Conservation (phyloP, 164 flowering plant genomes). For the grape (Vitis vinifera) region ASM3070453v1 NC_081823.1:10759501-10760000, state of each 20-base stretch:
- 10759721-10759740: conserved; percentile 42
- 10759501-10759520: conserved; percentile 56
- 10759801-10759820: conserved; percentile 48
- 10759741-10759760: conserved; percentile 32
- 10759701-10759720: conserved; percentile 37
- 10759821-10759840: conserved; percentile 29
- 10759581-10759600: conserved; percentile 48
- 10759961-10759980: conserved; percentile 45
- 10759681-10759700: conserved; percentile 24
- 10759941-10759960: conserved; percentile 35
- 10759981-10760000: conserved; percentile 30
- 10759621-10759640: conserved; percentile 39
- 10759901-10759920: conserved; percentile 25
- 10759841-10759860: conserved; percentile 24
- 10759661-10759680: conserved; percentile 45
- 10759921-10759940: conserved; percentile 28
- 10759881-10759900: conserved; percentile 45
- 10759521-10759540: conserved; percentile 39
- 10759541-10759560: conserved; percentile 35
- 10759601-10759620: conserved; percentile 18
- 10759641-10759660: conserved; percentile 30
- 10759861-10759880: conserved; percentile 43
- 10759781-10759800: conserved; percentile 31
- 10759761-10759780: conserved; percentile 25
- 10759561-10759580: conserved; percentile 31